Evolutionary conservation across 768 basidiomycete species (phyloP), one percentile per base, ranked within the genome.

Genomic region (Tylopilus sp.): DNA sequence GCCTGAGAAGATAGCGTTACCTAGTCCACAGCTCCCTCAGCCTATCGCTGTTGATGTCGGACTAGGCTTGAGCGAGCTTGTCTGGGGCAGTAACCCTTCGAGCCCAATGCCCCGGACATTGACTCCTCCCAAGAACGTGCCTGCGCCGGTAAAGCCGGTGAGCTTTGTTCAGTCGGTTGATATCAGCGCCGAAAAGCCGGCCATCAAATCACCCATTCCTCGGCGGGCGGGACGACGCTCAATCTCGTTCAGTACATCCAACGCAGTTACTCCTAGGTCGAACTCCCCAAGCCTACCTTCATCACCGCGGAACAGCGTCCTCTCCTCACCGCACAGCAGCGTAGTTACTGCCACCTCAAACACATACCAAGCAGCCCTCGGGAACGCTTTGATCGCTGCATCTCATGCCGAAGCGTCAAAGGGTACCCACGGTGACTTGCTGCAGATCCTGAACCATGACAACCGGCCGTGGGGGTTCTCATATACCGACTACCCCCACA

Each of bases 391-490:
- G 28, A 84, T 95, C 39, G 91, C 91, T 21, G 95, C 95, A 0
- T 95, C 93, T 1, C 95, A 99, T 66, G 88, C 95, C 3, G 95
- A 98, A 66, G 93, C 92, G 5, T 81, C 92, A 22, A 86, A 86
- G 57, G 95, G 97, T 43, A 90, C 89, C 0, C 91, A 95, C 60
- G 80, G 83, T 50, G 97, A 99, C 71, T 79, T 99, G 15, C 66
- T 98, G 53, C 86, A 91, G 60, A 95, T 99, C 64, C 76, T 98
- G 48, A 93, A 95, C 61, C 91, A 91, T 57, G 88, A 91, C 58
- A 83, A 88, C 40, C 83, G 84, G 56, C 84, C 89, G 1, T 92
- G 90, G 89, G 95, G 91, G 1, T 95, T 97, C 71, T 85, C 85
- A 10, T 98, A 98, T 65, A 68, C 79, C 15, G 79, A 88, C 20